Evolutionary conservation across 2,329 filamentous ascomycete species (phyloP).

Genomic region (Hypoxylon sp.): DNA sequence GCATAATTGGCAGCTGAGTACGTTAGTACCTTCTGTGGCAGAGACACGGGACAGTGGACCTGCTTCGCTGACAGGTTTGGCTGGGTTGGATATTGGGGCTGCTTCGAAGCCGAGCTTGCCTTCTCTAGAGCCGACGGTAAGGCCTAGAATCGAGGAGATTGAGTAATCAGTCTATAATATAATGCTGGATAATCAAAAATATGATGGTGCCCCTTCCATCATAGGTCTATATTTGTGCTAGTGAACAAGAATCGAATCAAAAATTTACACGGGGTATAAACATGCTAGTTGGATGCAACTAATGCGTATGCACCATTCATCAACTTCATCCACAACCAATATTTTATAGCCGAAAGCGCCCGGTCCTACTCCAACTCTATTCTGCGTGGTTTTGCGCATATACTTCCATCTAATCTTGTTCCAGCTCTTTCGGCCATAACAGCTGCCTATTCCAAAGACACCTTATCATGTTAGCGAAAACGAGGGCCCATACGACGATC

Average conservation of each 20-base stretch:
- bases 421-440: constrained; percentile 79
- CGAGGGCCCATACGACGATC: constrained; percentile 75
- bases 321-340: not conserved
- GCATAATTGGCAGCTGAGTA: constrained; percentile 70
- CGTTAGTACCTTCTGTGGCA: constrained; percentile 58
- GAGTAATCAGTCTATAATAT: constrained; percentile 40
- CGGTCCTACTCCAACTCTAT: not conserved
- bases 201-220: not conserved
- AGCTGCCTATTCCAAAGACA: constrained; percentile 76
- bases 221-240: not conserved
- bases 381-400: not conserved
- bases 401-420: constrained; percentile 19
- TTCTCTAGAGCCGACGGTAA: constrained; percentile 35
- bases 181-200: not conserved
- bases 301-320: not conserved
- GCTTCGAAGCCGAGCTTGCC: constrained; percentile 42
- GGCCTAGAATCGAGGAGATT: constrained; percentile 53
- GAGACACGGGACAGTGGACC: constrained; percentile 30
- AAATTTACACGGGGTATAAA: constrained; percentile 10
- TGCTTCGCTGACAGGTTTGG: constrained; percentile 53
- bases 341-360: not conserved
- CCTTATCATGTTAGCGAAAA: constrained; percentile 77
- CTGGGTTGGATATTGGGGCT: constrained; percentile 55
- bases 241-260: not conserved
- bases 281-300: not conserved